Base-by-base conservation (phyloP, 1,284 basidiomycete genomes). In the Cerioporus squamosus region DNA sequence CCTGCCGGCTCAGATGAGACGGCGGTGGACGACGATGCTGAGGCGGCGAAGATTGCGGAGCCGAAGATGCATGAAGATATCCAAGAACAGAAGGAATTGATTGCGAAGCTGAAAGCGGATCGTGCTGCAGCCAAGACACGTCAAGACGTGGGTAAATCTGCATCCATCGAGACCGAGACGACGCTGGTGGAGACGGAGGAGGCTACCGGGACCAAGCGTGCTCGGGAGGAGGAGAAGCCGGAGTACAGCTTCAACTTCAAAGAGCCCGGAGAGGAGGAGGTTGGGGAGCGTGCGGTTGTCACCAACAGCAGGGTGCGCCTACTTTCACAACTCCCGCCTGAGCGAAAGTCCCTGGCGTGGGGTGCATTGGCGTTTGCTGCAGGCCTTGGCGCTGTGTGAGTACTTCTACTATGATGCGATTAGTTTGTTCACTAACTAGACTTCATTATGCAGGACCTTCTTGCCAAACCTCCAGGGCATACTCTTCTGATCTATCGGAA, bases 341-440 rank as follows among this genome's bases (percentile, higher is more conserved):
- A 82, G 70, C 81, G 83, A 66, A 90, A 87, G 70, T 85, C 86
- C 17, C 76, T 85, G 59, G 87, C 85, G 0, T 93, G 90, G 90
- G 91, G 91, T 39, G 76, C 86, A 10, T 81, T 88, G 43, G 86
- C 86, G 26, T 92, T 93, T 70, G 88, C 87, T 38, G 79, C 90
- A 51, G 90, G 88, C 26, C 75, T 87, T 71, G 79, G 87, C 59
- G 88, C 88, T 62, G 79, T 87, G 90, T 91, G 70, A 75, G 87
- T 83, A 15, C 24, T 31, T 36, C 14, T 17, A 31, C 8, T n/a
- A 17, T 29, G 38, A 2, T 12, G 36, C n/a, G 3, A 5, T 8
- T 2, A n/a, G n/a, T 15, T 17, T 20, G 17, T n/a, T n/a, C 2
- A 38, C 38, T 51, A 15, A 51, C 38, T 20, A 17, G 8, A 15